Percentiles rank a stretch among this genome's conserved stretches.
Conservation (phyloP, 1,284 basidiomycete species). For the Puccinia hordei region DNA sequence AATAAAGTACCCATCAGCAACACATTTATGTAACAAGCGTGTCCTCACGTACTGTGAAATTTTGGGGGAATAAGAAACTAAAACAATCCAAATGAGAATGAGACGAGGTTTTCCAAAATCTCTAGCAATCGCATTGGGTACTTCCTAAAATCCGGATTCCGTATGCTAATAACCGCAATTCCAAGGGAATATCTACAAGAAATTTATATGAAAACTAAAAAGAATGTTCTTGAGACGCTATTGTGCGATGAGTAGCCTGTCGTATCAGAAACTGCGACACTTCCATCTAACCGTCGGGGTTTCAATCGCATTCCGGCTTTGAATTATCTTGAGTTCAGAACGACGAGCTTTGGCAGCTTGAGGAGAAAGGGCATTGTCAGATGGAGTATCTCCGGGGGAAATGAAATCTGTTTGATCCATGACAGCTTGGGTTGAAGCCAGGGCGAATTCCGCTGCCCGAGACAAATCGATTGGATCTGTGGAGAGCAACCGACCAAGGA, state of each 20-base stretch:
- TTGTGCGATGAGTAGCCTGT: background rate
- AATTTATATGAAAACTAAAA: background rate
- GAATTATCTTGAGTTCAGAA: constrained; percentile 41
- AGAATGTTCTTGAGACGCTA: background rate
- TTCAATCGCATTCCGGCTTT: constrained; percentile 27
- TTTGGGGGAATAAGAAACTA: background rate
- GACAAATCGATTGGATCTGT: constrained; percentile 61
- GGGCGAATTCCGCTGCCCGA: constrained; percentile 64
- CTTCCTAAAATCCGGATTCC: constrained; percentile 1
- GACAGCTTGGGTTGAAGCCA: constrained; percentile 83
- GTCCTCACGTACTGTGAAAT: background rate
- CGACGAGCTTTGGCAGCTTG: background rate
- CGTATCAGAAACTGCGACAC: constrained; percentile 4
- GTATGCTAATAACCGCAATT: background rate
- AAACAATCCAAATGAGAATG: constrained; percentile 1
- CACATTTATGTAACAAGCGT: too few species aligned
- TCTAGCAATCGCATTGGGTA: background rate
- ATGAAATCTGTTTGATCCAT: constrained; percentile 69
- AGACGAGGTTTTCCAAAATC: background rate
- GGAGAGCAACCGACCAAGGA: constrained; percentile 75
- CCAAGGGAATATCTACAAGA: background rate
- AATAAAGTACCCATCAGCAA: too few species aligned
- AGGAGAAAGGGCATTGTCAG: background rate
- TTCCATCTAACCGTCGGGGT: constrained; percentile 22
- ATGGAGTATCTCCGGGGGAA: background rate